Evolutionary conservation across 192 early-diverging fungal genomes (phyloP), one percentile per base, ranked within the genome.

Genomic region (Backusella luteola): DNA sequence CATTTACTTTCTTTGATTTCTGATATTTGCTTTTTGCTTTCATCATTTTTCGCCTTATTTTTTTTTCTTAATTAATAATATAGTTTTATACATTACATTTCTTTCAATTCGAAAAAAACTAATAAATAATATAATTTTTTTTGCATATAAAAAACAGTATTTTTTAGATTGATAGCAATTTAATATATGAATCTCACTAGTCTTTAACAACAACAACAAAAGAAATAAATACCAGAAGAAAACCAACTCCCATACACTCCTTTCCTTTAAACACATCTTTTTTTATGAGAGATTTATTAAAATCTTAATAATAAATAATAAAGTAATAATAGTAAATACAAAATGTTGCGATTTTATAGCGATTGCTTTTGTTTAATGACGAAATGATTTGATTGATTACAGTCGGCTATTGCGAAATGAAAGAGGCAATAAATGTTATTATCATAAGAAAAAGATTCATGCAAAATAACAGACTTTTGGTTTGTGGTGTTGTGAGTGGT

Each of bases 101-200:
- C 68, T 69, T 69, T 36, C 35, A 38, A 36, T 9, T 36, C 8
- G 35, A 69, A 36, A 34, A 19, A 69, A 36, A 41, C 68, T 23
- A 23, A 69, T 69, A 69, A 39, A 69, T 69, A 69, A 69, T 69
- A 69, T n/a, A 69, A 35, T 69, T 59, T 59, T 59, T 59, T 63
- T 63, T 63, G 56, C 56, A 63, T 63, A 26, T 29, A 63, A 29
- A 63, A 49, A 49, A 49, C 8, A 11, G 6, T 8, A 14, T 29
- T 29, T 26, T 63, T 29, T 63, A 63, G 56, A 63, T n/a, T 63
- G 56, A 4, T 29, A 26, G 56, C 56, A 29, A 63, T 26, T 63
- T 11, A 26, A 19, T 49, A n/a, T 49, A 49, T 49, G 19, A 49
- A n/a, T 49, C 15, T 49, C 32, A 32, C 42, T 39, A 9, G 0